Base-by-base conservation (phyloP, 2,329 filamentous ascomycete genomes). In the Arthroderma sp. region DNA sequence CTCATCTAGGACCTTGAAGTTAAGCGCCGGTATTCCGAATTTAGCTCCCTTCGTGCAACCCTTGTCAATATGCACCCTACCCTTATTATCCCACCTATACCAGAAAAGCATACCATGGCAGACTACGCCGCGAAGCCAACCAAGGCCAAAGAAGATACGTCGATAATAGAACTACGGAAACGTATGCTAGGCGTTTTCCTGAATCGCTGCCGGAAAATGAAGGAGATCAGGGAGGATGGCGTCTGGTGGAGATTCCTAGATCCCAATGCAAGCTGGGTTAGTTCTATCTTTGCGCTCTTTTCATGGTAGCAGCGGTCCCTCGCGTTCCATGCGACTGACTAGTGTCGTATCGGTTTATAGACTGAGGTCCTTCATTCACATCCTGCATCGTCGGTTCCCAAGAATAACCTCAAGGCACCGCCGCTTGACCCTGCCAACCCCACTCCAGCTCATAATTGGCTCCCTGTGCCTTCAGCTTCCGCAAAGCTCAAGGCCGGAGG, bases 161-260 rank as follows among this genome's bases (percentile, higher is more conserved):
- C 89, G 49, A 98, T 96, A 38, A 98, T 98, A 51, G 91, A 98
- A 59, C 70, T 96, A 52, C 78, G 91, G 48, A 96, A 96, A 70
- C 84, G 91, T 56, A 98, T 98, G 91, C 65, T 98, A 44, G 83
- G 84, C 4, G 91, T 96, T 0, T 98, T 98, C 56, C 64, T 98
- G 41, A 98, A 98, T 58, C 76, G 91, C 40, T 98, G 91, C 65
- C 78, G 88, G 51, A 78, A 80, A 50, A 96, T 96, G 89, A 84
- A 89, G 56, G 82, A 89, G 47, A 81, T 98, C 29, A 76, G 86
- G 43, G 84, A 87, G 48, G 91, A 98, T 58, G 89, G 89, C 2
- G 88, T 98, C 28, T 94, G 88, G 80, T 95, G 89, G 88, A 82
- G 87, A 53, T 98, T 98, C 59, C 73, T 98, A 31, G 91, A 98